Evolutionary conservation across 176 grass and related monocot species (phyloP), one percentile per base, ranked within the genome.

Genomic region (Rhynchospora pubera): DNA sequence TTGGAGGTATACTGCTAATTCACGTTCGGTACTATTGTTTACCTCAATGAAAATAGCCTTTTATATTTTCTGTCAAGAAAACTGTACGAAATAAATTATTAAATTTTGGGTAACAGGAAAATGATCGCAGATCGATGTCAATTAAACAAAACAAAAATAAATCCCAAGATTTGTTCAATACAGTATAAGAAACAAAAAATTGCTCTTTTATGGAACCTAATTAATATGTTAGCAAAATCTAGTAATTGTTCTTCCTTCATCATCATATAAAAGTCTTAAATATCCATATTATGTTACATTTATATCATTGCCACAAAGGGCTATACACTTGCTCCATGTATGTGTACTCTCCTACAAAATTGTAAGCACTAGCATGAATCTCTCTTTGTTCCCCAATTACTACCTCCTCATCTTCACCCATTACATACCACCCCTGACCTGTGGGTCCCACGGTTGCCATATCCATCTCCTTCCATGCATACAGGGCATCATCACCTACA

Each of bases 291-390:
- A 44, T 82, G 28, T 65, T 3, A 63, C 30, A 13, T 64, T 43
- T 26, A 62, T 52, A 82, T 87, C 57, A 87, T 79, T 90, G 80
- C 90, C 90, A 92, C 42, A 90, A 83, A 6, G 87, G 82, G 24
- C 85, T 85, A 7, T 92, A 90, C 82, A 87, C 78, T 67, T 85
- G 57, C 7, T 90, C 87, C 8, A 79, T 14, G 56, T 16, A 23
- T 44, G 77, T 6, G 46, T 43, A 60, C n/a, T 62, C 77, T 18
- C 55, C 55, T 62, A 56, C 77, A 62, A 22, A 80, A 61, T 46
- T 80, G 61, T 79, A 61, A 32, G 14, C 45, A 53, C 34, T 86
- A 62, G 81, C 82, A 18, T 63, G 68, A 19, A 66, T 67, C 39
- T 91, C 89, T 62, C 80, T 88, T 59, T 81, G 79, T 73, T 93